Base-by-base conservation (phyloP, 306 rosid genomes). In the Vigna unguiculata region DNA sequence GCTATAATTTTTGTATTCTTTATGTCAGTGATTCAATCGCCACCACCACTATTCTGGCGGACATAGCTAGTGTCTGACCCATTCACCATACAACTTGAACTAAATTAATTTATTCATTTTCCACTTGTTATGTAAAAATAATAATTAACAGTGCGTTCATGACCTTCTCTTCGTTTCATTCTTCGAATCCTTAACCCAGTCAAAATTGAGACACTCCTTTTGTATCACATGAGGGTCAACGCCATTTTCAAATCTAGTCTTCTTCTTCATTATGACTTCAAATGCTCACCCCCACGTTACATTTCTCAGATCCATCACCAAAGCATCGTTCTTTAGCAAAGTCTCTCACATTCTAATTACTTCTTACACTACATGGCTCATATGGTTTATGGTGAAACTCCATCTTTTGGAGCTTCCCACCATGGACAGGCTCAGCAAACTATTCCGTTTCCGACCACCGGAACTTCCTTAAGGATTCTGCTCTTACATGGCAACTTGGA, bases 401-500 rank as follows among this genome's bases (percentile, higher is more conserved):
- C 83, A 9, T 88, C 97, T 16, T 82, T 91, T 57, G 96, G 90
- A 66, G 87, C 82, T 71, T 90, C 98, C 2, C 62, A 67, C 22
- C 97, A 91, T 78, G 90, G 88, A 19, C 97, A 85, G 72, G 85
- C 81, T 41, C 84, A 83, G 21, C 88, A 82, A 83, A 30, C 45
- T 49, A 54, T 88, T 80, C 90, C 98, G 45, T 91, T 87, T 58
- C 55, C 76, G n/a, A 86, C 90, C 73, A 79, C 28, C 69, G 81
- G 78, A 0, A 72, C 17, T 28, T 92, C 98, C 59, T 71, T 87
- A n/a, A 84, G 59, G 82, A 15, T 76, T 22, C 21, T 84, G 5
- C 91, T 89, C 17, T 83, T 94, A 19, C 98, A 94, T 84, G 98
- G 95, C 1, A 87, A 86, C 83, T 74, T 92, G 55, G 93, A 89